phyloP scores from a whole-genome alignment of 257 asterid genomes.

The Coffea canephora region DNA sequence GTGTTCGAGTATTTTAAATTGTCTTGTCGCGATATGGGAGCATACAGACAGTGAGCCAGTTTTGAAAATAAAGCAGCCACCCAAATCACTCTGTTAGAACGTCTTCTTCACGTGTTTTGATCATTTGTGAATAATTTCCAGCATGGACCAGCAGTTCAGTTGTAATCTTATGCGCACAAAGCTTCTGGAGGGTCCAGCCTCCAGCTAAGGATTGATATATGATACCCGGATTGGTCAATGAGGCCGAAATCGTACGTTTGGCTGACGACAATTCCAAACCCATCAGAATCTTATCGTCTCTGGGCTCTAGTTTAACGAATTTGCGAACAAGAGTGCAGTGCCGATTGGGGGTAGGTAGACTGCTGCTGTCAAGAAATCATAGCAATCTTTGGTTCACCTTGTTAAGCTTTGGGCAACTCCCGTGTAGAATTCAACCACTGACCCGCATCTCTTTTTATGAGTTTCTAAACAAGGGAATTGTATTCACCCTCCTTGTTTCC shows the following conservation, averaged over 20 bases:
- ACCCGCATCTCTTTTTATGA: background rate
- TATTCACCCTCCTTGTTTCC: background rate
- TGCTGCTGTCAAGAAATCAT: constrained; percentile 2
- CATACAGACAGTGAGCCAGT: background rate
- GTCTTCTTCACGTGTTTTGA: constrained; percentile 2
- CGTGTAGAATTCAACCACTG: background rate
- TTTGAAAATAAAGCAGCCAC: background rate
- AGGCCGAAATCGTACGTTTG: background rate
- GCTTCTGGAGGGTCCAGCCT: constrained; percentile 6
- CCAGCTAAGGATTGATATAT: background rate
- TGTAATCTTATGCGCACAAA: background rate
- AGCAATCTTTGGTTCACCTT: constrained; percentile 3
- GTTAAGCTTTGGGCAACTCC: background rate
- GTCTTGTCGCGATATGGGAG: background rate
- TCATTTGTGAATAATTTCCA: background rate
- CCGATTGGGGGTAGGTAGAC: background rate
- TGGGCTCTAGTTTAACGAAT: background rate
- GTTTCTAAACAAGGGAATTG: background rate
- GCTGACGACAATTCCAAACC: background rate
- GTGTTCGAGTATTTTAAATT: background rate
- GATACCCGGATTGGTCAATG: background rate
- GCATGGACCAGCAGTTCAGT: background rate
- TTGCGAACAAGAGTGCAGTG: too few relatives aligned
- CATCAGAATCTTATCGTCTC: constrained; percentile 2
- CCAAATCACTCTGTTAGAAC: background rate